Conservation (phyloP, 768 basidiomycete genomes). For the Mycena albidolilacea region DNA sequence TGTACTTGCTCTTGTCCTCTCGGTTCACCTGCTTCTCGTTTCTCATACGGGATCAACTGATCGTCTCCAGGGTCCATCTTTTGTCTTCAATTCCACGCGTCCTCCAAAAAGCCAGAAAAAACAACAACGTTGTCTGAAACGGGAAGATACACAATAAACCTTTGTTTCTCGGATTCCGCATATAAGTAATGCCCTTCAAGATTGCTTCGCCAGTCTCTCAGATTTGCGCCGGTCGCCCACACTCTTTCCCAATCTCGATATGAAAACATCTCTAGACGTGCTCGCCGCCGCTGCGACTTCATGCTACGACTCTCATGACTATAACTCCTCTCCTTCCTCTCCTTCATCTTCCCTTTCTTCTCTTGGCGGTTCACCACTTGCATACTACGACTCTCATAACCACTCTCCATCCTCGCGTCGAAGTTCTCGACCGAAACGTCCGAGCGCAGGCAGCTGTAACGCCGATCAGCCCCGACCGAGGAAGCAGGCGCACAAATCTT, state of each 20-base stretch:
- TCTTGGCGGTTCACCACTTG: neutral
- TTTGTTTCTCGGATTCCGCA: constrained; percentile 19
- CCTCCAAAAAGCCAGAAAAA: neutral
- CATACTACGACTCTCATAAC: constrained; percentile 34
- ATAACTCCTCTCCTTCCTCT: constrained; percentile 10
- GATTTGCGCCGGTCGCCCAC: constrained; percentile 37
- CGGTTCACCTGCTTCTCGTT: neutral
- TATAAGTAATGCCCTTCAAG: constrained; percentile 31
- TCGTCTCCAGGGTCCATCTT: constrained; percentile 5
- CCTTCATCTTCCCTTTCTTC: constrained; percentile 3
- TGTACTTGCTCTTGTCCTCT: constrained; percentile 6
- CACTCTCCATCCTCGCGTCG: constrained; percentile 14
- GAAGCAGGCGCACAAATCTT: constrained; percentile 33
- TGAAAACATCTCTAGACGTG: constrained; percentile 28
- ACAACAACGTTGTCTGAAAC: constrained; percentile 9
- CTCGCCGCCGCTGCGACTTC: constrained; percentile 35
- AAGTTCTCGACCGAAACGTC: neutral
- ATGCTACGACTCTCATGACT: constrained; percentile 37
- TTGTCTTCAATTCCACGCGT: neutral
- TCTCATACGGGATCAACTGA: constrained; percentile 27
- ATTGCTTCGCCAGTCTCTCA: constrained; percentile 8
- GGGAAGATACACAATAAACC: constrained; percentile 28
- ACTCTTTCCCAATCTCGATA: constrained; percentile 13
- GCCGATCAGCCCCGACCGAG: constrained; percentile 27
- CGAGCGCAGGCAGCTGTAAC: neutral